Percentiles rank a stretch among this genome's conserved stretches.
These are phyloP conservation scores for Raffaelea arxii DNA, from an alignment of 2,329 filamentous ascomycete genomes.

Conservation along the genomic window DNA sequence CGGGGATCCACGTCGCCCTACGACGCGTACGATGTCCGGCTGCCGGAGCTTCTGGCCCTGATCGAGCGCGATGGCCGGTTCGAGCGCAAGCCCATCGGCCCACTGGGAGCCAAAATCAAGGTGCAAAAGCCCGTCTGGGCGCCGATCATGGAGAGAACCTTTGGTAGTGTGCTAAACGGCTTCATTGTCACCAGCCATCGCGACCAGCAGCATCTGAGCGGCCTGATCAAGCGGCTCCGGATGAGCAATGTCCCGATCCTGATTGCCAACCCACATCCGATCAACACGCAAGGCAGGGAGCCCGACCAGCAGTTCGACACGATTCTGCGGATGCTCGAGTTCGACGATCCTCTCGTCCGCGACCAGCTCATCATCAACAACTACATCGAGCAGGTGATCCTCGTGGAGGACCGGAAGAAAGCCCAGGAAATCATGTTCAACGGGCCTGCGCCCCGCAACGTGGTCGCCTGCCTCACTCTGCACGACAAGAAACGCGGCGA, in stretches of 20 bases:
- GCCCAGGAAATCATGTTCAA: constrained; percentile 62
- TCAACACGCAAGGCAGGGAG: constrained; percentile 58
- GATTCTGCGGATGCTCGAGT: constrained; percentile 68
- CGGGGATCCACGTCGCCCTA: constrained; percentile 37
- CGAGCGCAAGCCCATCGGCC: constrained; percentile 65
- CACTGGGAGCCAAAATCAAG: constrained; percentile 68
- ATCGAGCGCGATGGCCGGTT: constrained; percentile 65
- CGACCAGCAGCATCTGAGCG: constrained; percentile 61
- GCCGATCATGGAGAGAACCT: constrained; percentile 64
- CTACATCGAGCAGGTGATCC: constrained; percentile 71
- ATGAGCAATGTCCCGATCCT: constrained; percentile 45
- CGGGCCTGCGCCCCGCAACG: constrained; percentile 54
- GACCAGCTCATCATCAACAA: constrained; percentile 78
- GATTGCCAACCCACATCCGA: constrained; percentile 47
- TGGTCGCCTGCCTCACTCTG: constrained; percentile 61
- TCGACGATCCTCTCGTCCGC: constrained; percentile 69
- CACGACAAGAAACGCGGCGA: constrained; percentile 50
- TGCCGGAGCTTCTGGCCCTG: constrained; percentile 54
- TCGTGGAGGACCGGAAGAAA: constrained; percentile 59
- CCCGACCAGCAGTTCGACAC: constrained; percentile 67
- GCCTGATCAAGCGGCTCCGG: constrained; percentile 50
- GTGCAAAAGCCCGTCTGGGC: constrained; percentile 76
- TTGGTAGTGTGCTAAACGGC: constrained; percentile 59
- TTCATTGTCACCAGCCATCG: constrained; percentile 74
- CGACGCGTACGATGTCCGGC: constrained; percentile 52